Conservation (phyloP, 2,329 filamentous ascomycete genomes). For the Colletotrichum kahawae region DNA sequence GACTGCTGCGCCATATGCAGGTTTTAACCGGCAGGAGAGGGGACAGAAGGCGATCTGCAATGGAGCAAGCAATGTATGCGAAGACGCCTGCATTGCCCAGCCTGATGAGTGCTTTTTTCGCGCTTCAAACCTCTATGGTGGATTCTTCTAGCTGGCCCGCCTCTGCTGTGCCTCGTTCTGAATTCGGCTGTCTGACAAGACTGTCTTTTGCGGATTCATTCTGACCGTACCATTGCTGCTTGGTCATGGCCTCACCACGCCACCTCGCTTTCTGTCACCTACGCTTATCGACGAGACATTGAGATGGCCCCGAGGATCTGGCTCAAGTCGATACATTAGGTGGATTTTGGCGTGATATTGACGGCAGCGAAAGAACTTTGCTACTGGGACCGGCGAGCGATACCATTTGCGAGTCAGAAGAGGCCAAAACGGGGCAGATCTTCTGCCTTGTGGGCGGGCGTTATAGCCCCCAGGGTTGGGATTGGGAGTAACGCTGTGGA, state of each 20-base stretch:
- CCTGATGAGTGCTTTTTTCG: background rate
- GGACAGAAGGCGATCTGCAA: slow-evolving; percentile 8
- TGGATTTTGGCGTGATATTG: background rate
- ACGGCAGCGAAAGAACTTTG: background rate
- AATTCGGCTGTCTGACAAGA: background rate
- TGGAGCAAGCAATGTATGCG: background rate
- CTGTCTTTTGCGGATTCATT: background rate
- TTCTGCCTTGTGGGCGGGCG: background rate
- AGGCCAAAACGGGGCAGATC: background rate
- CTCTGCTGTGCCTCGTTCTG: background rate
- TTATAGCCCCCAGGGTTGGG: background rate
- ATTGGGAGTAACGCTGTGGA: background rate
- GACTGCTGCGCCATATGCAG: background rate
- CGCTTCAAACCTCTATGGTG: background rate
- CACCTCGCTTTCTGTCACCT: background rate
- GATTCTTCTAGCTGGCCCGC: background rate
- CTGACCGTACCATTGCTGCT: background rate
- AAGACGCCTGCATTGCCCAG: background rate
- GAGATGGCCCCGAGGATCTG: background rate
- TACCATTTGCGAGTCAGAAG: slow-evolving; percentile 7
- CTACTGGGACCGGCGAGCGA: background rate
- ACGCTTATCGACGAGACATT: background rate
- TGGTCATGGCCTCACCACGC: background rate
- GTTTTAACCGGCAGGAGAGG: background rate
- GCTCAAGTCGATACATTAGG: background rate